Conservation (phyloP, 2,329 filamentous ascomycete species). For the Coniochaeta sp. region DNA sequence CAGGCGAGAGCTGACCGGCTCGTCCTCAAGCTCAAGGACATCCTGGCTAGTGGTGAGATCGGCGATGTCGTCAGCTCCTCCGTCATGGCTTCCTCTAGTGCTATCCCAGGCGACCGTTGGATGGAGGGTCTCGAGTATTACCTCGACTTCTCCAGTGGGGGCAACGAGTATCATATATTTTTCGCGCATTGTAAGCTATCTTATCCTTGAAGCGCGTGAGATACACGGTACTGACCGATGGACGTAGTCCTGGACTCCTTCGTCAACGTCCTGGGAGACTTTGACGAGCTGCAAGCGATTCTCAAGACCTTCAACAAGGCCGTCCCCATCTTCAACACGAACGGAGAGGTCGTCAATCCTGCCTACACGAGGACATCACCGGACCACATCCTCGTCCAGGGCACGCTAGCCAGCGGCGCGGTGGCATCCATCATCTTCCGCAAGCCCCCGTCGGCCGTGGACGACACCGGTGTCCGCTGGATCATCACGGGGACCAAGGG, state of each 20-base stretch:
- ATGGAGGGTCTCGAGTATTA: constrained; percentile 12
- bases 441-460: constrained; percentile 11
- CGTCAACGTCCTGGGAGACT: constrained; percentile 22
- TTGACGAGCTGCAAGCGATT: constrained; percentile 16
- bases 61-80: constrained; percentile 31
- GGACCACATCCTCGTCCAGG: constrained; percentile 27
- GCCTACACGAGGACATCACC: constrained; percentile 18
- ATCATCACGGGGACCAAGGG: constrained; percentile 28
- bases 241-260: constrained; percentile 23
- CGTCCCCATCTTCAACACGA: constrained; percentile 13
- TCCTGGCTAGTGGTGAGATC: constrained; percentile 32
- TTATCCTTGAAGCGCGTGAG: background rate
- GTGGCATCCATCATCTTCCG: constrained; percentile 20
- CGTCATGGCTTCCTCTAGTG: constrained; percentile 9
- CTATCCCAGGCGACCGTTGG: constrained; percentile 10
- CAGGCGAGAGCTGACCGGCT: constrained; percentile 35
- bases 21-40: constrained; percentile 29
- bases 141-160: constrained; percentile 14
- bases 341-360: constrained; percentile 15
- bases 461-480: constrained; percentile 21
- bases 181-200: constrained; percentile 21
- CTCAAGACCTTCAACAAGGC: constrained; percentile 16
- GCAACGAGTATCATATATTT: constrained; percentile 16
- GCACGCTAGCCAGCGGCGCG: constrained; percentile 20
- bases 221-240: background rate